Evolutionary conservation across 1,284 basidiomycete species (phyloP), one percentile per base, ranked within the genome.

Genomic region (Leccinum solheimii): DNA sequence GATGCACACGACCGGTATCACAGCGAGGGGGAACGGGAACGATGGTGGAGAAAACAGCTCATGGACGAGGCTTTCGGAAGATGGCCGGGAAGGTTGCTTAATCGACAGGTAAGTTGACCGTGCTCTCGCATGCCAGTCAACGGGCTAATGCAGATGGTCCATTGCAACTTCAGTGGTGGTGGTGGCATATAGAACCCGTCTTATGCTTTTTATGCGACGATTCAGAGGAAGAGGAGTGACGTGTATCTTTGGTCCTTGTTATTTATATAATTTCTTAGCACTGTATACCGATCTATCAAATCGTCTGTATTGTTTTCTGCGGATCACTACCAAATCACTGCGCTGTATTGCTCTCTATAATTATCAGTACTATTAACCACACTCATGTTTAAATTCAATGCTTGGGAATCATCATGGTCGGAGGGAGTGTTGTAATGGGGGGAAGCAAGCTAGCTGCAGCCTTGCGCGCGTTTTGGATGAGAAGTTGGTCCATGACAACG

Each of bases 401-500:
- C 55, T 70, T 70, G 7, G 86, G 87, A 72, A 90, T 81, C 27
- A 89, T 80, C 91, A 93, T 97, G 9, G 93, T 93, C 1, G 91
- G 90, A 6, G 95, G 95, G 26, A 97, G 82, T 16, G 91, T 93
- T 27, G 87, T 91, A 69, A 96, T 83, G 11, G 90, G 81, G 13
- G 95, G 92, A 13, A 92, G 81, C 38, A 89, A 77, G 36, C 80
- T 68, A 1, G 85, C 81, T 4, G 95, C 85, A 2, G 87, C 80
- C 70, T 82, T 82, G 61, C 95, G 86, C 19, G 94, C 83, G 68
- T 94, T 91, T 78, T 98, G 95, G 63, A 92, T 86, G 52, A 97
- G 82, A 62, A 97, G 79, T 69, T 90, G 85, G 75, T 99, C 97
- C 90, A 99, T 95, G 69, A 98, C 83, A 63, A 97, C 96, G 51